A percentile compares a stretch with the other conserved stretches of the same genome.
Evolutionary conservation across 139 green algal species (phyloP).

Genomic region (Micromonas pusilla): DNA sequence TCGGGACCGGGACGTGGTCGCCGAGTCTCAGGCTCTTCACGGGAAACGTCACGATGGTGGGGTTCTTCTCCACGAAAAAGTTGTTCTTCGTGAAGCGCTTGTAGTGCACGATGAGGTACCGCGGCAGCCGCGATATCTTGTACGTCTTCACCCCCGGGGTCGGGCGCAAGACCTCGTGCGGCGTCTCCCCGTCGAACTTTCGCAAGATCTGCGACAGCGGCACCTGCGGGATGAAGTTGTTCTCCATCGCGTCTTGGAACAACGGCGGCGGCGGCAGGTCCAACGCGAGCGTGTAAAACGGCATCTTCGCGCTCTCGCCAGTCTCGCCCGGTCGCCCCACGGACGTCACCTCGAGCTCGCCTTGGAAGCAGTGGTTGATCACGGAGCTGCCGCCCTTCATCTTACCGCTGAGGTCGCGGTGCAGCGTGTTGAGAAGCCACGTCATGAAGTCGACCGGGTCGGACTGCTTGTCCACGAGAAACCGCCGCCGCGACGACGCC

Average conservation of each 20-base stretch:
- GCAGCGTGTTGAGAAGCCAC: slow-evolving; percentile 91
- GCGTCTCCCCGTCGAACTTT: slow-evolving; percentile 81
- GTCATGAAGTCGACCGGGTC: slow-evolving; percentile 84
- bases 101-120: slow-evolving; percentile 78
- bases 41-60: slow-evolving; percentile 96
- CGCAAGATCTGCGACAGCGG: slow-evolving; percentile 60
- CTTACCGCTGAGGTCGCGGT: slow-evolving; percentile 68
- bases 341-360: slow-evolving; percentile 79
- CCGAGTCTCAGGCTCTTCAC: slow-evolving; percentile 83
- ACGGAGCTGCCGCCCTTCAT: slow-evolving; percentile 70
- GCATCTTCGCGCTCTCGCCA: slow-evolving; percentile 21
- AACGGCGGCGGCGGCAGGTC: slow-evolving; percentile 91
- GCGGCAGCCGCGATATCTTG: slow-evolving; percentile 69
- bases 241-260: slow-evolving; percentile 92
- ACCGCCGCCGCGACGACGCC: slow-evolving; percentile 66
- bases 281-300: slow-evolving; percentile 86
- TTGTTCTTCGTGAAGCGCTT: slow-evolving; percentile 91
- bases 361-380: slow-evolving; percentile 89
- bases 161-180: slow-evolving; percentile 53
- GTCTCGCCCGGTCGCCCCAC: slow-evolving; percentile 41
- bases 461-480: slow-evolving; percentile 71
- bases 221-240: slow-evolving; percentile 97
- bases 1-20: slow-evolving; percentile 61
- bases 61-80: slow-evolving; percentile 93
- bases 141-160: slow-evolving; percentile 60